These are phyloP conservation scores for Cercis canadensis DNA, from an alignment of 306 rosid species.

Conservation along the genomic window DNA sequence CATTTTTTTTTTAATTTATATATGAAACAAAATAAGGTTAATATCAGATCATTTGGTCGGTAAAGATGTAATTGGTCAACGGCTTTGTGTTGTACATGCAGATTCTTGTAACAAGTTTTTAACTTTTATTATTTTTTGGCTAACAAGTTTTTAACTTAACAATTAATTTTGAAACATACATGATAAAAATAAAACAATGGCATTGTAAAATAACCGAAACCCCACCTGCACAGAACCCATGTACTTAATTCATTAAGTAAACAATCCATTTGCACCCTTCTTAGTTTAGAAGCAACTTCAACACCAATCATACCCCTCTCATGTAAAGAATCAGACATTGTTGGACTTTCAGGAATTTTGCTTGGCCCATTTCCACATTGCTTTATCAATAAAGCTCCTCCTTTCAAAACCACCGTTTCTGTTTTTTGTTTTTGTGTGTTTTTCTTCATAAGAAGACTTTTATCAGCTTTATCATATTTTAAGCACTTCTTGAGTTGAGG, in stretches of 20 bases:
- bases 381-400: slow-evolving; percentile 35
- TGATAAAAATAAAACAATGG: neutral
- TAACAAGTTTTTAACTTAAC: neutral
- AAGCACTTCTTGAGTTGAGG: neutral
- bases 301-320: slow-evolving; percentile 43
- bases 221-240: no score
- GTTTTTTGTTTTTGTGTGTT: slow-evolving; percentile 24
- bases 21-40: slow-evolving; percentile 27
- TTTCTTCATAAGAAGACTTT: slow-evolving; percentile 28
- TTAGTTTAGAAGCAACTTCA: slow-evolving; percentile 56
- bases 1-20: slow-evolving; percentile 31
- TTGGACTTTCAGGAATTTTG: no score
- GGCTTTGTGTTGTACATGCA: slow-evolving; percentile 16
- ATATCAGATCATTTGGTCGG: slow-evolving; percentile 38
- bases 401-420: slow-evolving; percentile 15
- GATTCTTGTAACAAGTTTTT: slow-evolving; percentile 2
- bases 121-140: no score
- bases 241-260: slow-evolving; percentile 29
- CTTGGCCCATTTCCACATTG: slow-evolving; percentile 43
- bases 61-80: slow-evolving; percentile 50
- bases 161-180: neutral
- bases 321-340: slow-evolving; percentile 38
- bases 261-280: slow-evolving; percentile 41
- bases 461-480: neutral
- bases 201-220: no score